Evolutionary conservation across 768 basidiomycete species (phyloP), one percentile per base, ranked within the genome.

Genomic region (Auricularia cornea): DNA sequence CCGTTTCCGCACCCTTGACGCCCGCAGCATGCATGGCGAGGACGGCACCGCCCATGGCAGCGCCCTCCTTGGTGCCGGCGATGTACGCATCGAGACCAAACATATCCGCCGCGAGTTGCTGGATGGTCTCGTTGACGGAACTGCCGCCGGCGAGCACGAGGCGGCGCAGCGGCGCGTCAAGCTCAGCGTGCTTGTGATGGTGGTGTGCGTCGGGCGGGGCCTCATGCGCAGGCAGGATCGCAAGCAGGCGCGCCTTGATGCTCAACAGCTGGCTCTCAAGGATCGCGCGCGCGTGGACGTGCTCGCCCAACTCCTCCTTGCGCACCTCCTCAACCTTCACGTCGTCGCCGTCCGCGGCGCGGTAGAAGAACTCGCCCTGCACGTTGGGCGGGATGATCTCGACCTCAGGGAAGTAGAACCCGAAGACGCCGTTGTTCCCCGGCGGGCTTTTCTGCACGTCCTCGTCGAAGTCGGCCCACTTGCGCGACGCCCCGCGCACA

Each of bases 311-410:
- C 11, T 48, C 44, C 23, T 48, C 54, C 4, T 10, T 2, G 66
- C 54, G 35, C 72, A 71, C 51, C 69, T 72, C 71, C 6, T 69
- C 70, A n/a, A 64, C 70, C 35, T 69, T 64, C n/a, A n/a, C n/a
- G 10, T 67, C 68, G 54, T 71, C 59, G 14, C 75, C 68, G 29
- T 74, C 30, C 23, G 8, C 8, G 6, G 6, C 72, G 28, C 74
- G 73, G 76, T 88, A 91, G 73, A 82, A 80, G 74, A 83, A 86
- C 64, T 85, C 81, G n/a, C 93, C 92, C 8, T 80, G 72, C 6
- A 91, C 87, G 62, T 83, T 83, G 20, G 86, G 84, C 2, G 93
- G 92, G 63, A 95, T 93, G 73, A 95, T 95, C 74, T 95, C 93
- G 16, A 85, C 88, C 30, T 91, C 80, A 1, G 87, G 86, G 75